Conservation (phyloP, 345 rosid species). For the Dovyalis caffra region DNA sequence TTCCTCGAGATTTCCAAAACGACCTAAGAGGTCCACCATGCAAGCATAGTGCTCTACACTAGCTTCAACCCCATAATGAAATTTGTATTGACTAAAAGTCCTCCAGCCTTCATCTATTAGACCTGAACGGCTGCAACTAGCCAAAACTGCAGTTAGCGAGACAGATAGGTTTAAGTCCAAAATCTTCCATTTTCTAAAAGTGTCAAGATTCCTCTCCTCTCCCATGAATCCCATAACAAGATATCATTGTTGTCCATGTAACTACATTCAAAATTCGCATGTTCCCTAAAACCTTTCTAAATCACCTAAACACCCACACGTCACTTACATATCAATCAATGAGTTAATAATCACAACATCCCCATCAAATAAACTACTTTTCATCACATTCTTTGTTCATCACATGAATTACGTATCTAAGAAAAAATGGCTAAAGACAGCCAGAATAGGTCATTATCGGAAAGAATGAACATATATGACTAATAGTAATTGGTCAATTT, state of each 20-base stretch:
- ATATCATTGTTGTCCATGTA: constrained; percentile 25
- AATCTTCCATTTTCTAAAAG: constrained; percentile 15
- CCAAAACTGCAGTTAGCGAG: constrained; percentile 24
- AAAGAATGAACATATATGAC: no score
- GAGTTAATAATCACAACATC: constrained; percentile 24
- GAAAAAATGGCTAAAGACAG: no score
- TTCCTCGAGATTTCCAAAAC: constrained; percentile 22
- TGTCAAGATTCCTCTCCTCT: constrained; percentile 14
- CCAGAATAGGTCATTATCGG: no score
- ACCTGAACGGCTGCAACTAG: constrained; percentile 30
- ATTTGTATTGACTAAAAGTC: constrained; percentile 16
- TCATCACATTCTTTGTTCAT: no score
- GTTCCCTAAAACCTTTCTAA: constrained; percentile 18
- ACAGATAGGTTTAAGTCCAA: constrained; percentile 22
- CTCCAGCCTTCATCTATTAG: constrained; percentile 20
- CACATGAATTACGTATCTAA: no score
- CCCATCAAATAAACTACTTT: background rate
- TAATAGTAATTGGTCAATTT: no score
- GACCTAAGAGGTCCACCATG: constrained; percentile 21
- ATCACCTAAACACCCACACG: constrained; percentile 16
- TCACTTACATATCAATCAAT: constrained; percentile 25
- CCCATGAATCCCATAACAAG: constrained; percentile 27
- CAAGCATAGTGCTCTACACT: constrained; percentile 14
- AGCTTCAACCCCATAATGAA: constrained; percentile 15
- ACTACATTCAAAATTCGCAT: constrained; percentile 15